Percentiles rank a stretch among this genome's conserved stretches.
Evolutionary conservation across 495 filamentous ascomycete species (phyloP).

Genomic region (Tuber calosporum): DNA sequence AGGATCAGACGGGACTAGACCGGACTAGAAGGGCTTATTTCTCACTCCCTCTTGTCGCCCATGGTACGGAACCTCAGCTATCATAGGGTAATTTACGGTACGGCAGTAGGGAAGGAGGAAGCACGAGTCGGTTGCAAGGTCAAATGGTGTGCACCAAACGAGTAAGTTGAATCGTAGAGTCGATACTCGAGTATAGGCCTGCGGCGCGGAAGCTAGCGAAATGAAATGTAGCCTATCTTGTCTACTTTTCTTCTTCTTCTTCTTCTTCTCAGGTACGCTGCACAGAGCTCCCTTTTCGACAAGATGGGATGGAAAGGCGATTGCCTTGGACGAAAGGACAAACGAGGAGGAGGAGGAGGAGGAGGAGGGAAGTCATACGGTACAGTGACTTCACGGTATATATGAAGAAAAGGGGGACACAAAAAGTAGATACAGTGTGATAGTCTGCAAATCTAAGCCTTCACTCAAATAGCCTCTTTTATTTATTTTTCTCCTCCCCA

Average conservation of each 20-base stretch:
- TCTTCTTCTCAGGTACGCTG: background rate
- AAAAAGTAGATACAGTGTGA: too few relatives aligned
- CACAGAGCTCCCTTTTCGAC: background rate
- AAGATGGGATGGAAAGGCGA: background rate
- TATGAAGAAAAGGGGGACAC: background rate
- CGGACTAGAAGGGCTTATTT: background rate
- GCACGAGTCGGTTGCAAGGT: background rate
- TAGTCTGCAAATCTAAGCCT: background rate
- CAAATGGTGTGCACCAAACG: background rate
- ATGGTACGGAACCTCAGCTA: background rate
- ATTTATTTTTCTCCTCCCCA: background rate
- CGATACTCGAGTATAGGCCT: too few relatives aligned
- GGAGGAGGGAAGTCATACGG: background rate
- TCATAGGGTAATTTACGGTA: too few relatives aligned
- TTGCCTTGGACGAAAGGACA: background rate
- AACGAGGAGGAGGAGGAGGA: background rate
- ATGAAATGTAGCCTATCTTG: background rate
- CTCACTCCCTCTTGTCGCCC: background rate
- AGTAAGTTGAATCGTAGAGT: background rate
- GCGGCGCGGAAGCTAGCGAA: background rate
- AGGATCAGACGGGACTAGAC: background rate
- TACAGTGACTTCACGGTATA: background rate
- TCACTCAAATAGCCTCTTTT: background rate
- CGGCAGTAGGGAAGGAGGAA: background rate
- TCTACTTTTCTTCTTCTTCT: background rate